phyloP scores from a whole-genome alignment of 2,329 filamentous ascomycete genomes.

The Diatrype stigma region DNA sequence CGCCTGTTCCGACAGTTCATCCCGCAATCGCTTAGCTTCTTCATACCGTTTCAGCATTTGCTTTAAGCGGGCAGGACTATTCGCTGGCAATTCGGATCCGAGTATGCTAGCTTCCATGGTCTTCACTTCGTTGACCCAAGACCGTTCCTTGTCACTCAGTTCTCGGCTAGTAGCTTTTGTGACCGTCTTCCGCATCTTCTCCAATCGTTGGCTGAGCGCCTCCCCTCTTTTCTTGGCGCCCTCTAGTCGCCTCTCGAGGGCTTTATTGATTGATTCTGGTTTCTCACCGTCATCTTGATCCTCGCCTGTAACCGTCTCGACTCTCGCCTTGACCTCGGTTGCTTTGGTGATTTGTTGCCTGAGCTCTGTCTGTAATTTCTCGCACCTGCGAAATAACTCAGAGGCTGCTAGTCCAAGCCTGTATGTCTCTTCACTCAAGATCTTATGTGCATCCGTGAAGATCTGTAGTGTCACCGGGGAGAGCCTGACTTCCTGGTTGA shows the following conservation, averaged over 20 bases:
- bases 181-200: conserved; percentile 38
- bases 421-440: conserved; percentile 66
- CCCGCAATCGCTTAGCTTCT: conserved; percentile 49
- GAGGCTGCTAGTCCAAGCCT: conserved; percentile 65
- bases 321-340: conserved; percentile 59
- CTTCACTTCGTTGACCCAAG: conserved; percentile 43
- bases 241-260: conserved; percentile 52
- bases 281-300: conserved; percentile 48
- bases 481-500: conserved; percentile 65
- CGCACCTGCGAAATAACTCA: conserved; percentile 68
- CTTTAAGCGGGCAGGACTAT: conserved; percentile 37
- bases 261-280: conserved; percentile 49
- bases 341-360: conserved; percentile 63
- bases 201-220: conserved; percentile 47
- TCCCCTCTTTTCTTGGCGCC: conserved; percentile 43
- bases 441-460: conserved; percentile 68
- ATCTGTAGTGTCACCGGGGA: conserved; percentile 67
- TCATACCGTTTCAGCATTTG: conserved; percentile 54
- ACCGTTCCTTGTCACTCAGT: conserved; percentile 59
- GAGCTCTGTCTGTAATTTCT: conserved; percentile 64
- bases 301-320: conserved; percentile 62
- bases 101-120: conserved; percentile 37
- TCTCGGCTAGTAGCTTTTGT: conserved; percentile 44
- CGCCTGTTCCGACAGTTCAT: conserved; percentile 49
- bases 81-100: conserved; percentile 26